These are phyloP conservation scores for Pichia sp. DNA, from an alignment of 1,139 yeast species.

Conservation along the genomic window DNA sequence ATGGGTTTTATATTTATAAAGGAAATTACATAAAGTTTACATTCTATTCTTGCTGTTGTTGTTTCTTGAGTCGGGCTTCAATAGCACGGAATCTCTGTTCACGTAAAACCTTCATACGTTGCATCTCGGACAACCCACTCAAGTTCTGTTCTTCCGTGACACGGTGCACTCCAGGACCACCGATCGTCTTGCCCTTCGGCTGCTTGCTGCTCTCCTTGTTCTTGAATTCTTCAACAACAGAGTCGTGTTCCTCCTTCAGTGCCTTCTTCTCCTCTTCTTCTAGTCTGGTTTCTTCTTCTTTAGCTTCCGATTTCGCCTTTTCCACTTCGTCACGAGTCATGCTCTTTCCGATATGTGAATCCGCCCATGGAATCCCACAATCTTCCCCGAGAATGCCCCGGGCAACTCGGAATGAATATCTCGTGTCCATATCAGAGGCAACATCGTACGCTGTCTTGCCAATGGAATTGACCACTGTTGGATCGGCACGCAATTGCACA, in stretches of 20 bases:
- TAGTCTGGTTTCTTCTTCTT: conserved; percentile 1
- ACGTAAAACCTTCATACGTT: conserved; percentile 75
- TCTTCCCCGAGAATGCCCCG: conserved; percentile 59
- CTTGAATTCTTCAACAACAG: conserved; percentile 32
- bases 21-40: no score
- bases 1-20: no score
- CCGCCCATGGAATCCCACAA: conserved; percentile 48
- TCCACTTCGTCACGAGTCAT: conserved; percentile 47
- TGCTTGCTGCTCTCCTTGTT: conserved; percentile 15
- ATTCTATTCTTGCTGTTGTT: not conserved
- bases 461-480: conserved; percentile 47
- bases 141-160: conserved; percentile 29
- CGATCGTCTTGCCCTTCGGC: conserved; percentile 25
- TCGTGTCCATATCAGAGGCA: conserved; percentile 42
- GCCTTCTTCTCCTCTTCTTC: conserved; percentile 4
- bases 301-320: conserved; percentile 2
- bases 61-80: conserved; percentile 67
- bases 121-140: conserved; percentile 55
- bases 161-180: conserved; percentile 15
- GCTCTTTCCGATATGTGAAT: conserved; percentile 65
- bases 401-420: conserved; percentile 64
- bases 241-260: conserved; percentile 33
- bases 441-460: conserved; percentile 69
- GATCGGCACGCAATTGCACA: conserved; percentile 68
- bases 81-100: conserved; percentile 98